These are phyloP conservation scores for Tricholomella constricta DNA, from an alignment of 768 basidiomycete genomes.

Conservation along the genomic window DNA sequence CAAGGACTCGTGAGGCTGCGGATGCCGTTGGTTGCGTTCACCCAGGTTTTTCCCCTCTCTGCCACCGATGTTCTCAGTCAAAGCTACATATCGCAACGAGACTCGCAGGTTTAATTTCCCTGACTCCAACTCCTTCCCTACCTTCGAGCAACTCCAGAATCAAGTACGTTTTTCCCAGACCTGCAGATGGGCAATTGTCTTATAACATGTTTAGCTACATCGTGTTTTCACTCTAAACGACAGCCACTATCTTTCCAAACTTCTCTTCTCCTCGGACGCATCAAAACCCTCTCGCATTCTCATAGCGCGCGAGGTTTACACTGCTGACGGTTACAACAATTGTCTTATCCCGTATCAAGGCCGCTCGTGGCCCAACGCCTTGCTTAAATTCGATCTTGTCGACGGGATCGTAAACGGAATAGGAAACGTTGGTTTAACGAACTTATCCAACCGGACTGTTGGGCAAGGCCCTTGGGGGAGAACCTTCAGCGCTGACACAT, in stretches of 20 bases:
- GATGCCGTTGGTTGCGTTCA: constrained; percentile 5
- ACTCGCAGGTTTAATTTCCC: constrained; percentile 67
- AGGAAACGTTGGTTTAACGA: constrained; percentile 14
- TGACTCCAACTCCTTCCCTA: constrained; percentile 55
- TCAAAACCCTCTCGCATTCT: constrained; percentile 56
- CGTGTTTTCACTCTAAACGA: constrained; percentile 68
- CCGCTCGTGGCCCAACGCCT: constrained; percentile 55
- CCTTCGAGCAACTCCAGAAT: constrained; percentile 58
- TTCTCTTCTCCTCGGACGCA: constrained; percentile 70
- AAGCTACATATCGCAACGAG: constrained; percentile 73
- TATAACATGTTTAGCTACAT: constrained; percentile 50
- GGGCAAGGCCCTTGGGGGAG: constrained; percentile 6
- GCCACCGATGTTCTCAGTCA: constrained; percentile 69
- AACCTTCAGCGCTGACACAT: not conserved
- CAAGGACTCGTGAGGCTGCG: not conserved
- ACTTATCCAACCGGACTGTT: constrained; percentile 6
- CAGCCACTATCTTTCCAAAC: constrained; percentile 62
- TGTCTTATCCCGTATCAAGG: constrained; percentile 51
- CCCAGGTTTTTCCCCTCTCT: constrained; percentile 23
- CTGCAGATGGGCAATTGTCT: constrained; percentile 24
- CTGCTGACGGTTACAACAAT: constrained; percentile 56
- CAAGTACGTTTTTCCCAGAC: constrained; percentile 49
- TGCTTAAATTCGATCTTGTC: constrained; percentile 63
- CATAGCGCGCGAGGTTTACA: constrained; percentile 60
- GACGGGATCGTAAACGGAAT: constrained; percentile 49